A percentile compares a stretch with the other conserved stretches of the same genome.
These are phyloP conservation scores for Capsicum chinense DNA, from an alignment of 257 asterid genomes.

Conservation along the genomic window DNA sequence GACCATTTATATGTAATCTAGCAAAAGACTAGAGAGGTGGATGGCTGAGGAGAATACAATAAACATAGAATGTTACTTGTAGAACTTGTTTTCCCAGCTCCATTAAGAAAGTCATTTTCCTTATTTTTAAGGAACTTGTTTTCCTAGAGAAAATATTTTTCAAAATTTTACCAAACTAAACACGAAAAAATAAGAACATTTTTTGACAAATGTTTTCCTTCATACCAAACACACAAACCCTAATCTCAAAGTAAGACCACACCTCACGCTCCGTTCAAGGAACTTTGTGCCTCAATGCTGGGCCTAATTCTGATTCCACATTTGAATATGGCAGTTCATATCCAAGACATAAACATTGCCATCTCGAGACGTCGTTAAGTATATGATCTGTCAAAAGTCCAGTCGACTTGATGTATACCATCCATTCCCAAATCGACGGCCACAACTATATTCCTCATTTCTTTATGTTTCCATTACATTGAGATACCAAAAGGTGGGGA, in stretches of 20 bases:
- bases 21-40: too few species aligned
- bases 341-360: neutral
- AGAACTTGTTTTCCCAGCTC: too few species aligned
- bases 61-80: too few species aligned
- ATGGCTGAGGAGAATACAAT: too few species aligned
- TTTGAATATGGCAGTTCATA: neutral
- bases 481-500: neutral
- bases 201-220: too few species aligned
- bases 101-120: too few species aligned
- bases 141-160: too few species aligned
- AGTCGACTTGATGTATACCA: neutral
- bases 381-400: neutral
- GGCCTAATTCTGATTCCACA: neutral
- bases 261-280: neutral
- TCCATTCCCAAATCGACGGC: neutral
- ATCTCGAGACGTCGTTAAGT: neutral
- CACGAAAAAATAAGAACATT: too few species aligned
- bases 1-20: too few species aligned
- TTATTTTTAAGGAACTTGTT: too few species aligned
- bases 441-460: neutral
- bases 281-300: neutral
- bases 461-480: neutral
- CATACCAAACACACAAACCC: too few species aligned
- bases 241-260: slow-evolving; percentile 15
- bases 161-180: too few species aligned